A percentile compares a stretch with the other conserved stretches of the same genome.
Conservation (phyloP, 1,139 yeast species). For the Suhomyces taliae region DNA sequence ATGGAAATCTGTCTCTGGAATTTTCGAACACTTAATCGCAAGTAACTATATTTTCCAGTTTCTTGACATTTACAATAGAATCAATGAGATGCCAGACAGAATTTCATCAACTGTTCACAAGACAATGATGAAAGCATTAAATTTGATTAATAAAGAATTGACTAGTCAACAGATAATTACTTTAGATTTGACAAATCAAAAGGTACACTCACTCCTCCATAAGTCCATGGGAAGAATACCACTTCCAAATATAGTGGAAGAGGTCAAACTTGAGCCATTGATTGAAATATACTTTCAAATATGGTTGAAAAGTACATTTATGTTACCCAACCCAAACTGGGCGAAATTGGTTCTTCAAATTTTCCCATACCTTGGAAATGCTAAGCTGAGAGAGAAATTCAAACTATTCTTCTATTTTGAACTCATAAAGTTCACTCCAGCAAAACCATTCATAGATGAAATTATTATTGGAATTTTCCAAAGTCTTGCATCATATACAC, state of each 20-base stretch:
- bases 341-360: slow-evolving; percentile 38
- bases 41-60: slow-evolving; percentile 5
- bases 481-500: slow-evolving; percentile 26
- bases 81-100: slow-evolving; percentile 6
- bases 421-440: slow-evolving; percentile 24
- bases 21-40: neutral
- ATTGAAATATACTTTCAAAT: slow-evolving; percentile 29
- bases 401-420: slow-evolving; percentile 29
- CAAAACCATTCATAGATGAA: slow-evolving; percentile 25
- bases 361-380: slow-evolving; percentile 43
- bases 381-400: slow-evolving; percentile 38
- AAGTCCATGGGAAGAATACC: slow-evolving; percentile 40
- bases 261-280: slow-evolving; percentile 20
- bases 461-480: slow-evolving; percentile 24
- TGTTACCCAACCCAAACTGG: slow-evolving; percentile 32
- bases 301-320: slow-evolving; percentile 29
- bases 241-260: slow-evolving; percentile 25
- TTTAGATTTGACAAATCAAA: neutral
- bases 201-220: slow-evolving; percentile 5
- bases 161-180: neutral
- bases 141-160: neutral
- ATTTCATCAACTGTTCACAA: slow-evolving; percentile 6
- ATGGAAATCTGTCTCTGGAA: slow-evolving; percentile 6
- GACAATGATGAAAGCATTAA: slow-evolving; percentile 1
- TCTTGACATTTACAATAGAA: slow-evolving; percentile 7